Evolutionary conservation across 2,329 filamentous ascomycete genomes (phyloP).

Genomic region (Fonsecaea pedrosoi): DNA sequence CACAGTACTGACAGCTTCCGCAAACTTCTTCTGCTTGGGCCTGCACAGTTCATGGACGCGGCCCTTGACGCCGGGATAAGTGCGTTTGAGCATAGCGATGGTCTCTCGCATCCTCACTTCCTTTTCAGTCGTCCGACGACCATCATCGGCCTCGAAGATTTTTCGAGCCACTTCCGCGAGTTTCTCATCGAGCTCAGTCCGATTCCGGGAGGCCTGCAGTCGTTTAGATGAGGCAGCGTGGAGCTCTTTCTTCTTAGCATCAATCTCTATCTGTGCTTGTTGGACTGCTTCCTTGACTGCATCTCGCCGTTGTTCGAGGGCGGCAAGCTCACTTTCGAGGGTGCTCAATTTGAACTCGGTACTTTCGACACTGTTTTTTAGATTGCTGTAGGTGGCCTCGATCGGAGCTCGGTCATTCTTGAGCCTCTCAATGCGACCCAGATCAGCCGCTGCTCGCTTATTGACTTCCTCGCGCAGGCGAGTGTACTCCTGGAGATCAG

Average conservation of each 20-base stretch:
- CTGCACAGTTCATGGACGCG: constrained; percentile 90
- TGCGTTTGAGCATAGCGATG: constrained; percentile 82
- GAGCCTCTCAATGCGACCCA: constrained; percentile 84
- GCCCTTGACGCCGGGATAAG: constrained; percentile 90
- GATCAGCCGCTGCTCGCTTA: constrained; percentile 78
- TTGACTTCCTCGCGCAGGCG: constrained; percentile 82
- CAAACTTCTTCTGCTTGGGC: constrained; percentile 96
- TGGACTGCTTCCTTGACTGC: constrained; percentile 68
- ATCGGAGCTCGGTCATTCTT: constrained; percentile 88
- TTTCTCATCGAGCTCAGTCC: constrained; percentile 90
- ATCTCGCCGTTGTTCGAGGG: constrained; percentile 72
- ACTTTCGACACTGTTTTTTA: constrained; percentile 85
- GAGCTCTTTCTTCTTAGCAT: constrained; percentile 86
- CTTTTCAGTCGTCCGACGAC: constrained; percentile 81
- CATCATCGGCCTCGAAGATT: constrained; percentile 83
- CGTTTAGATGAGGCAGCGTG: constrained; percentile 85
- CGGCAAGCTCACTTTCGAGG: constrained; percentile 72
- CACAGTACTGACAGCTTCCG: constrained; percentile 89
- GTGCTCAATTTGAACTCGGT: constrained; percentile 76
- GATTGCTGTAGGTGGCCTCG: constrained; percentile 84
- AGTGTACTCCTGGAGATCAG: constrained; percentile 89
- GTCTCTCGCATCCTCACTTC: constrained; percentile 82
- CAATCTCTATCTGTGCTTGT: constrained; percentile 76
- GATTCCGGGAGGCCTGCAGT: constrained; percentile 77
- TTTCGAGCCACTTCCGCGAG: constrained; percentile 80